Percentiles rank a stretch among this genome's conserved stretches.
Evolutionary conservation across 768 basidiomycete genomes (phyloP).

Genomic region (Leccinum variicolor): DNA sequence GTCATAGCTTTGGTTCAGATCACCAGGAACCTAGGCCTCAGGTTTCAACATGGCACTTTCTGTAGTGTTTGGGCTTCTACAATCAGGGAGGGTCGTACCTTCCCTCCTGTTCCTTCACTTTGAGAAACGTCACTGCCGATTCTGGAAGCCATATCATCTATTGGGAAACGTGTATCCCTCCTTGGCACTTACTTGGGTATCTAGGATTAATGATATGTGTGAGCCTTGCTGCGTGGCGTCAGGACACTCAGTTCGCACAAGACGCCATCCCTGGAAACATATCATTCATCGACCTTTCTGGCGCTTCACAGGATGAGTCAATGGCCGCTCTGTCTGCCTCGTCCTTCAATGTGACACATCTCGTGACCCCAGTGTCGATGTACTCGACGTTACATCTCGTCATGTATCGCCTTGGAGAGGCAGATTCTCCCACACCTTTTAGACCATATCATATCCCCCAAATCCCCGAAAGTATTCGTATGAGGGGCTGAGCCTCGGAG

Average conservation of each 20-base stretch:
- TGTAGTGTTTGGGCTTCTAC: slow-evolving; percentile 35
- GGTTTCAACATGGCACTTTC: slow-evolving; percentile 28
- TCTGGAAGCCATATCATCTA: slow-evolving; percentile 25
- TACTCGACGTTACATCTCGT: slow-evolving; percentile 15
- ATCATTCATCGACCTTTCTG: slow-evolving; percentile 29
- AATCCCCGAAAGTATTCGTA: slow-evolving; percentile 24
- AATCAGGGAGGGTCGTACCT: slow-evolving; percentile 41
- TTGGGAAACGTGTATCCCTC: slow-evolving; percentile 42
- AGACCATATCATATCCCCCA: no score
- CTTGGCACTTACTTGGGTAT: slow-evolving; percentile 34
- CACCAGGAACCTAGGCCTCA: no score
- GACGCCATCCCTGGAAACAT: slow-evolving; percentile 24
- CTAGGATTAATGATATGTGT: slow-evolving; percentile 20
- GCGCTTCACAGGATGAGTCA: slow-evolving; percentile 19
- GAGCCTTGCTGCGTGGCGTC: not conserved
- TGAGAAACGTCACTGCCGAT: slow-evolving; percentile 7
- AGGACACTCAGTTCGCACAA: slow-evolving; percentile 7
- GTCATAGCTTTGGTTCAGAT: slow-evolving; percentile 30
- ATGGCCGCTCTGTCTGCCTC: slow-evolving; percentile 13
- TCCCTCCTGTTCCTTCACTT: slow-evolving; percentile 32
- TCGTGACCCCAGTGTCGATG: slow-evolving; percentile 33
- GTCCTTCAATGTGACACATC: slow-evolving; percentile 12
- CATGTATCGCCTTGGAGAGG: slow-evolving; percentile 24
- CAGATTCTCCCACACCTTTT: slow-evolving; percentile 37
- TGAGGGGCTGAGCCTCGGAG: slow-evolving; percentile 32